A percentile compares a stretch with the other conserved stretches of the same genome.
Evolutionary conservation across 192 early-diverging fungal species (phyloP).

Genomic region (Diversispora epigaea): DNA sequence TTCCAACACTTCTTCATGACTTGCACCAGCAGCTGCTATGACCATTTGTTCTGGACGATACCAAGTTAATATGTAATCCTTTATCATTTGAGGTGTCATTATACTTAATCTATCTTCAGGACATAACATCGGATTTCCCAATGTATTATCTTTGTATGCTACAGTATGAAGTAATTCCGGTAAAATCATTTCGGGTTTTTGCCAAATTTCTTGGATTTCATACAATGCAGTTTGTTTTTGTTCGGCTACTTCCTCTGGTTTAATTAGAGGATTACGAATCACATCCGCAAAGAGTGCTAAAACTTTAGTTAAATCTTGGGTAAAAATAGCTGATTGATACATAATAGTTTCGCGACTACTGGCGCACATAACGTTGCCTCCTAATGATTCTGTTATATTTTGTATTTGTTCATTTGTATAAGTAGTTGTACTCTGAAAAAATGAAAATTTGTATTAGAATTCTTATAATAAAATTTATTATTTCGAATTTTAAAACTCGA

Average conservation of each 20-base stretch:
- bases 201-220: conserved; percentile 86
- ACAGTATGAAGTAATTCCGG: conserved; percentile 85
- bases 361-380: conserved; percentile 88
- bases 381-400: conserved; percentile 77
- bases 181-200: conserved; percentile 81
- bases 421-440: conserved; percentile 59
- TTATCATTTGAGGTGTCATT: conserved; percentile 70
- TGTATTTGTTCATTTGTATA: conserved; percentile 70
- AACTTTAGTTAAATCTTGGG: conserved; percentile 73
- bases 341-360: conserved; percentile 91
- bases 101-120: conserved; percentile 62
- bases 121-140: conserved; percentile 81
- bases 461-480: neutral
- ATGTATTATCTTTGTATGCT: conserved; percentile 73
- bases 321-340: conserved; percentile 92
- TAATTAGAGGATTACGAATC: conserved; percentile 71
- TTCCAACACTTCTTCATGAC: conserved; percentile 79
- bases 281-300: conserved; percentile 77
- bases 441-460: too few relatives aligned
- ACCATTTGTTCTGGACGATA: conserved; percentile 91
- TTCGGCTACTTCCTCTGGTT: conserved; percentile 78
- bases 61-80: conserved; percentile 75
- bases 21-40: conserved; percentile 81
- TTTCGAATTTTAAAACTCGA: neutral
- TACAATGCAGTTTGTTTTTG: conserved; percentile 74